Evolutionary conservation across 352 stramenopile species (phyloP).

Genomic region (Chrysophaeum taylorii): DNA sequence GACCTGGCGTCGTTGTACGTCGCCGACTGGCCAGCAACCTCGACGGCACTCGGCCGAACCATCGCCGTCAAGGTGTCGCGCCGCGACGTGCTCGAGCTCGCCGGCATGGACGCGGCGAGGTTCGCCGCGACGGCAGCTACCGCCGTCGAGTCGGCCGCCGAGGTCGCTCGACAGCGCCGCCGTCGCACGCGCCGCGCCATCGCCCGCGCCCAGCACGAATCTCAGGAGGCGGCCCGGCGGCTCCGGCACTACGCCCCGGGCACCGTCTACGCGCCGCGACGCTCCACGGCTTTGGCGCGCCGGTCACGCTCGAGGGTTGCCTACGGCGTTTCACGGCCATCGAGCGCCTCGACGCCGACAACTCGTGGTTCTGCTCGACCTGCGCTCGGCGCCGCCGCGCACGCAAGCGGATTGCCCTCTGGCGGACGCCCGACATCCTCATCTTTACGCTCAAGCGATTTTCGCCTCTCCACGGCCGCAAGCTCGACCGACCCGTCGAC

Average conservation of each 20-base stretch:
- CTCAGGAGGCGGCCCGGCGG: neutral
- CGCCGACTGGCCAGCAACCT: too few species aligned
- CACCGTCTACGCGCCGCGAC: too few species aligned
- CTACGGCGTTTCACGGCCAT: constrained; percentile 63
- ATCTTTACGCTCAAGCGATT: constrained; percentile 73
- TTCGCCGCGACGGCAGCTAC: too few species aligned
- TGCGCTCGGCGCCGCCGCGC: constrained; percentile 64
- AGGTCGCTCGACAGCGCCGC: neutral
- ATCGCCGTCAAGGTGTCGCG: too few species aligned
- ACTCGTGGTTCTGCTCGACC: constrained; percentile 65
- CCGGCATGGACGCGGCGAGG: neutral
- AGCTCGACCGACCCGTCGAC: constrained; percentile 41
- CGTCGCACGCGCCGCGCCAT: neutral
- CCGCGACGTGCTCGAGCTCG: neutral
- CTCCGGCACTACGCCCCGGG: neutral
- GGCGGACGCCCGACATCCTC: constrained; percentile 60
- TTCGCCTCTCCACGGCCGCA: neutral
- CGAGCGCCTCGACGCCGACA: constrained; percentile 62
- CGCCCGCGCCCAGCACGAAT: neutral
- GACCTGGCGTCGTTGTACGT: too few species aligned
- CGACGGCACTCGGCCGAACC: too few species aligned
- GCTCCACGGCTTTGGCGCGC: too few species aligned
- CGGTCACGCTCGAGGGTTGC: constrained; percentile 56
- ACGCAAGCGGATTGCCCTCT: constrained; percentile 64
- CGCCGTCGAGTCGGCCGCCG: neutral